Conservation (phyloP, 345 rosid genomes). For the Carallia brachiata region DNA sequence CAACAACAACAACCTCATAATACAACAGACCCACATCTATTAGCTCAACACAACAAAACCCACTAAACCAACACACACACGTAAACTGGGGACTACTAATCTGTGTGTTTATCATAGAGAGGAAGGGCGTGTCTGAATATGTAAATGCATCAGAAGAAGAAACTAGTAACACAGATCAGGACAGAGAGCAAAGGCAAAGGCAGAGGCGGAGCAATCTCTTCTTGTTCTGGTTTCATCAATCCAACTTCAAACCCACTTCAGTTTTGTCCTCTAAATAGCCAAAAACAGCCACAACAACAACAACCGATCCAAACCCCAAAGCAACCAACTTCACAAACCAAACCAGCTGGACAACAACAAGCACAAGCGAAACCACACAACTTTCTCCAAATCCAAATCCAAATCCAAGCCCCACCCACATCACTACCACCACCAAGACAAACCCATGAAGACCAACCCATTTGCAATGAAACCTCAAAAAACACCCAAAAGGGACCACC, state of each 20-base stretch:
- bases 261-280: slow-evolving; percentile 1
- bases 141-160: slow-evolving; percentile 34
- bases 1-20: too few relatives aligned
- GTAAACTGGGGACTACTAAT: background rate
- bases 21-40: too few relatives aligned
- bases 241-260: background rate
- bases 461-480: slow-evolving; percentile 17
- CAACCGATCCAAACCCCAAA: background rate
- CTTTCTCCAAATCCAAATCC: slow-evolving; percentile 48
- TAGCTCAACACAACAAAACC: background rate
- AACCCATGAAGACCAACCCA: slow-evolving; percentile 21
- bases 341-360: background rate
- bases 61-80: too few relatives aligned
- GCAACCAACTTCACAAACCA: too few relatives aligned
- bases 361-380: background rate
- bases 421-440: too few relatives aligned
- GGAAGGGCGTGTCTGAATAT: background rate
- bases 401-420: slow-evolving; percentile 17
- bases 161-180: slow-evolving; percentile 21
- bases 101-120: background rate
- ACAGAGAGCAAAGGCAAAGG: slow-evolving; percentile 9
- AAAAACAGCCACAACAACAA: background rate
- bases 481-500: slow-evolving; percentile 6
- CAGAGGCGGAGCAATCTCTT: background rate
- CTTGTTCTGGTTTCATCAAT: slow-evolving; percentile 13